A percentile compares a stretch with the other conserved stretches of the same genome.
phyloP scores from a whole-genome alignment of 2,329 filamentous ascomycete genomes.

The Eurotiales sp. region DNA sequence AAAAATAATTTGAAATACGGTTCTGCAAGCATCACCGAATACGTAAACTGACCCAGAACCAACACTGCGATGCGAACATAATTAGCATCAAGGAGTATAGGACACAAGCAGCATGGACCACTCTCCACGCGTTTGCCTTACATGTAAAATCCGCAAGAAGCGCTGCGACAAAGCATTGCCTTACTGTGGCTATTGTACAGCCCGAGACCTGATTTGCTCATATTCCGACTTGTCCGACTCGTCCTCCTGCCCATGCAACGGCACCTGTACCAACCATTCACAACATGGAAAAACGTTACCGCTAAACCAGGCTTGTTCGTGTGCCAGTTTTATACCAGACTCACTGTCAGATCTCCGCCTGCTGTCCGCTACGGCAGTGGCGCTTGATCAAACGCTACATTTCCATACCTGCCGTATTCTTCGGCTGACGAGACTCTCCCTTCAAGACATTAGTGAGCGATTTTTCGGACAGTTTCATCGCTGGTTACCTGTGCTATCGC shows the following conservation, averaged over 20 bases:
- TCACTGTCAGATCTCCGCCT: not conserved
- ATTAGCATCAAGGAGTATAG: too few relatives aligned
- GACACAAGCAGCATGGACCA: not conserved
- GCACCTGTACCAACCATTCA: not conserved
- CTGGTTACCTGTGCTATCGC: constrained; percentile 4
- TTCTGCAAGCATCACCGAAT: too few relatives aligned
- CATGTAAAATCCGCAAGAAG: constrained; percentile 6
- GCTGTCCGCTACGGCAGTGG: not conserved
- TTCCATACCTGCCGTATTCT: not conserved
- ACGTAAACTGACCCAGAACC: too few relatives aligned
- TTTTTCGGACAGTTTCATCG: not conserved
- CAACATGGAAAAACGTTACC: not conserved
- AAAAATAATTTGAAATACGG: too few relatives aligned
- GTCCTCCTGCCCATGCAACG: not conserved
- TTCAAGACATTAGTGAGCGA: not conserved
- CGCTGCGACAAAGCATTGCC: constrained; percentile 3
- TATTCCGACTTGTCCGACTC: not conserved
- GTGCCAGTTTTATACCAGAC: not conserved
- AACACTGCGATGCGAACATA: too few relatives aligned
- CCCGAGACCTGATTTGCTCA: not conserved
- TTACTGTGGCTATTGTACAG: not conserved
- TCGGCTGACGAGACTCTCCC: not conserved
- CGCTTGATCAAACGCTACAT: not conserved
- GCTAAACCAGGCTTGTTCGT: not conserved
- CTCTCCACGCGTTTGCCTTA: not conserved